phyloP scores from a whole-genome alignment of 306 rosid genomes.

The Urtica urens region DNA sequence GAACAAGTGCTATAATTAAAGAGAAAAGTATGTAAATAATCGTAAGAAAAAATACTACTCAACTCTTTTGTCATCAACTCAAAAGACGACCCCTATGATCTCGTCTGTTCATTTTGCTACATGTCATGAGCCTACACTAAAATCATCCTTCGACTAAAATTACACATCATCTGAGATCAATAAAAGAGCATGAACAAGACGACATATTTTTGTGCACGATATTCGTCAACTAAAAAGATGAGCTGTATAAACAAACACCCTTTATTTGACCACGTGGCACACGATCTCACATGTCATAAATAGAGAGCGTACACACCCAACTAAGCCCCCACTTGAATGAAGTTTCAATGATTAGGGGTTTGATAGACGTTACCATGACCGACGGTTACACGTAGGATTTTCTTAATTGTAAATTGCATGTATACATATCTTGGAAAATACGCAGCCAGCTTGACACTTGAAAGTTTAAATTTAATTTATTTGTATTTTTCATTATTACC shows the following conservation, averaged over 20 bases:
- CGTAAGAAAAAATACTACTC: too few relatives aligned
- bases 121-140: too few relatives aligned
- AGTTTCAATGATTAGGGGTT: conserved; percentile 22
- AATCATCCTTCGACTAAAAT: too few relatives aligned
- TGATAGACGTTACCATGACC: conserved; percentile 23
- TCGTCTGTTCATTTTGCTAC: too few relatives aligned
- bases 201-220: too few relatives aligned
- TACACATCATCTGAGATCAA: too few relatives aligned
- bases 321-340: conserved; percentile 1
- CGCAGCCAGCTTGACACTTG: conserved; percentile 28
- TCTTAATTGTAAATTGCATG: conserved; percentile 7
- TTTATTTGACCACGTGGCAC: background rate
- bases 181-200: too few relatives aligned
- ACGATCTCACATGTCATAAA: background rate
- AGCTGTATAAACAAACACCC: background rate
- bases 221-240: too few relatives aligned
- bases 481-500: background rate
- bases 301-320: background rate
- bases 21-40: too few relatives aligned
- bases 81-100: too few relatives aligned
- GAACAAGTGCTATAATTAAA: too few relatives aligned
- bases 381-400: conserved; percentile 35
- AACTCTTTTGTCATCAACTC: too few relatives aligned
- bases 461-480: background rate
- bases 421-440: conserved; percentile 23